Conservation (phyloP, 106 monocot species). For the Vanilla planifolia region DNA sequence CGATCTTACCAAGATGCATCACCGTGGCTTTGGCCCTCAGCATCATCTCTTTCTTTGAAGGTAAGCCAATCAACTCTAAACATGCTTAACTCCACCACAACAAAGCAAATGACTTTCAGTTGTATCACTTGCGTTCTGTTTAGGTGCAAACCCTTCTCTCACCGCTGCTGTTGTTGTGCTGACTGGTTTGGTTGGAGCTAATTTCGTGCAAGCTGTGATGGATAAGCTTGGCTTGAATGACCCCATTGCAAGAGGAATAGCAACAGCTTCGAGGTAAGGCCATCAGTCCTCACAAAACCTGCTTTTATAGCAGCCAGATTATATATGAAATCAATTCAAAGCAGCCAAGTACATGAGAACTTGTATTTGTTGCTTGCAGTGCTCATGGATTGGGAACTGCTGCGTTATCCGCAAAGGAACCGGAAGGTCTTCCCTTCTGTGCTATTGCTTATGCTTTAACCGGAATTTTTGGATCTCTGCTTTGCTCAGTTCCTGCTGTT, state of each 20-base stretch:
- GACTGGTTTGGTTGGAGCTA: conserved; percentile 93
- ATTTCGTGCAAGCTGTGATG: conserved; percentile 91
- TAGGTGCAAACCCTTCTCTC: conserved; percentile 82
- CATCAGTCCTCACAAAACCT: no score
- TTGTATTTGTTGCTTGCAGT: conserved; percentile 32
- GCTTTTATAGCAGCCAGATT: no score
- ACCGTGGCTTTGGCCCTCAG: conserved; percentile 95
- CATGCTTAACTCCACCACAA: background rate
- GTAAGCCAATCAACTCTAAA: conserved; percentile 21
- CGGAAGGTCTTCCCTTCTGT: conserved; percentile 95
- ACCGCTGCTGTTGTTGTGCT: conserved; percentile 97
- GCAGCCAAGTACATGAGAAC: no score
- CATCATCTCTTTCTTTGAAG: conserved; percentile 92
- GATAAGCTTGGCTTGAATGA: conserved; percentile 74
- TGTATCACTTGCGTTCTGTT: background rate
- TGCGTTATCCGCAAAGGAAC: conserved; percentile 94
- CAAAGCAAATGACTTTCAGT: background rate
- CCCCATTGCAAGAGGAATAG: conserved; percentile 96
- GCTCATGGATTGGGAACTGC: conserved; percentile 98
- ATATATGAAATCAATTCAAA: no score
- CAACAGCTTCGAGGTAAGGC: conserved; percentile 87
- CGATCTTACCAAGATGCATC: conserved; percentile 96
- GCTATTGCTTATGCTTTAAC: conserved; percentile 89
- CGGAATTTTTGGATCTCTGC: conserved; percentile 84
- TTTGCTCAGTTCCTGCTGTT: conserved; percentile 80